These are phyloP conservation scores for Pleurotus platypus DNA, from an alignment of 768 basidiomycete genomes.

Conservation along the genomic window DNA sequence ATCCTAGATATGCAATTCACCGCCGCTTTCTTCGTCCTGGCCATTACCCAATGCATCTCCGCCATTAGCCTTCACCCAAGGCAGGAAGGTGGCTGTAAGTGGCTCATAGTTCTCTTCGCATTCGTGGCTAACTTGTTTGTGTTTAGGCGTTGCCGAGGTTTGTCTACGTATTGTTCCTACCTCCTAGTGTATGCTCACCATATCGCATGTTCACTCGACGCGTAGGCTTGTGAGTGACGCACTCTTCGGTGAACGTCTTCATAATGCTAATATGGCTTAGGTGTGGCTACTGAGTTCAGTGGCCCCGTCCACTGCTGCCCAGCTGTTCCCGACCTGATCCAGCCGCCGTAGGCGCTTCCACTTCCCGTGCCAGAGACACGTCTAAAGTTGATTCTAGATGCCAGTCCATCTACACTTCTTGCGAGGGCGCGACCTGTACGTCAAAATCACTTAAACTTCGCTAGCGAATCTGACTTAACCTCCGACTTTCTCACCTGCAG, in stretches of 20 bases:
- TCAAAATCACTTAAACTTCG: not conserved
- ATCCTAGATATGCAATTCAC: slow-evolving; percentile 1
- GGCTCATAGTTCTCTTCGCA: not conserved
- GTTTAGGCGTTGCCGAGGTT: no score
- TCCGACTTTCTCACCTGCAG: not conserved
- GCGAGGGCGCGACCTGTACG: slow-evolving; percentile 3
- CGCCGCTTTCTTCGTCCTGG: not conserved
- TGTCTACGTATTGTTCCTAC: no score
- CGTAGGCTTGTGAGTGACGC: not conserved
- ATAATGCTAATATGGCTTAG: not conserved
- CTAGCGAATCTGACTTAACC: not conserved
- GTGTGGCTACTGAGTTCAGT: slow-evolving; percentile 1
- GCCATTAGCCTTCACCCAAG: slow-evolving; percentile 5
- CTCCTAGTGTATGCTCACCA: not conserved
- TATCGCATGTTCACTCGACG: not conserved
- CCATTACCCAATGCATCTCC: slow-evolving; percentile 1
- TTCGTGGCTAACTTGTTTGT: no score
- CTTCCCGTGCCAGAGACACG: not conserved
- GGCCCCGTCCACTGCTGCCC: slow-evolving; percentile 5
- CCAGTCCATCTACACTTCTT: slow-evolving; percentile 3
- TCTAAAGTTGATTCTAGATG: not conserved
- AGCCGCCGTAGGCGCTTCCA: not conserved
- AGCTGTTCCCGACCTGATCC: not conserved
- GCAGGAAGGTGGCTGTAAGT: not conserved
- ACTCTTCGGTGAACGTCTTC: not conserved